Evolutionary conservation across 306 rosid genomes (phyloP).

Genomic region (Medicago arabica): DNA sequence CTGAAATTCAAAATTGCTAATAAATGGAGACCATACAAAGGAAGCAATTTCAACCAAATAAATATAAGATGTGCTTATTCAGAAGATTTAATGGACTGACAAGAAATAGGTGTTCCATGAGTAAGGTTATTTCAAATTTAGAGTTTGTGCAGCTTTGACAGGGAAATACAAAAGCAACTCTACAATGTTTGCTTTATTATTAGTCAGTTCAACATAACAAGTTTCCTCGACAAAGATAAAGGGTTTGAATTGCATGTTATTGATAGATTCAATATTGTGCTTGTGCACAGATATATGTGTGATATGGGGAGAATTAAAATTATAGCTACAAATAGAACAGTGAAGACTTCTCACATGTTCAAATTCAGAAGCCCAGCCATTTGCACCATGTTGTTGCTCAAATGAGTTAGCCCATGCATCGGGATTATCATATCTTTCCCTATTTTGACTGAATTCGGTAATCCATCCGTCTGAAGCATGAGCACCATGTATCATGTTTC

Average conservation of each 20-base stretch:
- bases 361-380: slow-evolving; percentile 97
- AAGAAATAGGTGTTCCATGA: slow-evolving; percentile 22
- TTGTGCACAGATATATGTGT: slow-evolving; percentile 1
- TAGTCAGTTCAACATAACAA: slow-evolving; percentile 31
- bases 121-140: slow-evolving; percentile 26
- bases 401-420: slow-evolving; percentile 84
- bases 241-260: slow-evolving; percentile 27
- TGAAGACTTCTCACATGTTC: slow-evolving; percentile 66
- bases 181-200: not conserved
- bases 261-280: slow-evolving; percentile 5
- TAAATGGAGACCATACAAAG: slow-evolving; percentile 4
- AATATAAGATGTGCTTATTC: slow-evolving; percentile 26
- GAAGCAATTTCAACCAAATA: slow-evolving; percentile 6
- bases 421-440: slow-evolving; percentile 67
- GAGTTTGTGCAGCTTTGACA: slow-evolving; percentile 17
- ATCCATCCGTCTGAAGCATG: slow-evolving; percentile 82
- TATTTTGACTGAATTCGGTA: slow-evolving; percentile 70
- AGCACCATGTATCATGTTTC: slow-evolving; percentile 60
- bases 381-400: slow-evolving; percentile 84
- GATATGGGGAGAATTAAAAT: slow-evolving; percentile 16
- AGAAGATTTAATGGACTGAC: slow-evolving; percentile 20
- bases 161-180: slow-evolving; percentile 1
- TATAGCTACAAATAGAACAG: slow-evolving; percentile 20
- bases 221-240: slow-evolving; percentile 27
- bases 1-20: slow-evolving; percentile 1